phyloP scores from a whole-genome alignment of 2,329 filamentous ascomycete species.

The Arthrobotrys sphaeroides region DNA sequence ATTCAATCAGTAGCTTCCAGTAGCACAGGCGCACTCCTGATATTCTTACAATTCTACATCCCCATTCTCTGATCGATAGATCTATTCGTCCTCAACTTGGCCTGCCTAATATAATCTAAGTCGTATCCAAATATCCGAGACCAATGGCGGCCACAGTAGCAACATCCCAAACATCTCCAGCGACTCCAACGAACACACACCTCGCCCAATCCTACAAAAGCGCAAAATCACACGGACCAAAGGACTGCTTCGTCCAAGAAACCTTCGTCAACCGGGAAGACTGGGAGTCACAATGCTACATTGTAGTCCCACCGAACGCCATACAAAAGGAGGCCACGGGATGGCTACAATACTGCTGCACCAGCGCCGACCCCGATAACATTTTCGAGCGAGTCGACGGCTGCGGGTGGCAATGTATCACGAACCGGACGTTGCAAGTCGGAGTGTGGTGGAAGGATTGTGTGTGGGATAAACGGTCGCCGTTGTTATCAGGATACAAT shows the following conservation, averaged over 20 bases:
- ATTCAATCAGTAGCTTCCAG: no score
- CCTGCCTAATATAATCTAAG: no score
- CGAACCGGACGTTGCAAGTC: background rate
- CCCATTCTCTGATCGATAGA: no score
- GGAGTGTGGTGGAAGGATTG: constrained; percentile 7
- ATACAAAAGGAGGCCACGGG: background rate
- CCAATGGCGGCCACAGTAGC: background rate
- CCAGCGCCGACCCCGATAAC: background rate
- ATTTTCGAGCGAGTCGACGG: background rate
- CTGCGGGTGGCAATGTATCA: constrained; percentile 21
- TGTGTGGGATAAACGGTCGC: constrained; percentile 4
- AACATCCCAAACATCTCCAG: background rate
- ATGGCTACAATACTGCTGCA: constrained; percentile 20
- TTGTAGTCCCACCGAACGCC: background rate
- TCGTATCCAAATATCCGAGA: no score
- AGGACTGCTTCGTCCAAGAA: constrained; percentile 16
- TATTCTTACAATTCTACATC: no score
- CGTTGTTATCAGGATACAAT: background rate
- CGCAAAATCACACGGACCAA: background rate
- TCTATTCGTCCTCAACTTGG: no score
- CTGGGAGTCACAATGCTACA: constrained; percentile 8
- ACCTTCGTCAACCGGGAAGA: background rate
- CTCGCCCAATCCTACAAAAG: background rate
- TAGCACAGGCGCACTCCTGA: no score
- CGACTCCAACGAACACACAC: background rate